A percentile compares a stretch with the other conserved stretches of the same genome.
Evolutionary conservation across 441 rosid species (phyloP).

Genomic region (Adansonia madagascariensis): DNA sequence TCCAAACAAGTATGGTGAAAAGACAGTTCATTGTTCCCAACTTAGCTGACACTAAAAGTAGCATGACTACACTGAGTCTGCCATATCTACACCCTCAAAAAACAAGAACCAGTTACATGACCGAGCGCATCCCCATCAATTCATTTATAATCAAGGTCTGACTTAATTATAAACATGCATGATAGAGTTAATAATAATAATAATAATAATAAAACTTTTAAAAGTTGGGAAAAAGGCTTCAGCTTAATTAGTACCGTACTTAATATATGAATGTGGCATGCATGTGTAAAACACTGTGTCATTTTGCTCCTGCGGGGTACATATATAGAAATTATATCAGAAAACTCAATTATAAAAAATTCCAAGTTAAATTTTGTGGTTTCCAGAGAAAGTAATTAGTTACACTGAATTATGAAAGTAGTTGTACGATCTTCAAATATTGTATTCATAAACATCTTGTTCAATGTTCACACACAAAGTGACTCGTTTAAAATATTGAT

Average conservation of each 20-base stretch:
- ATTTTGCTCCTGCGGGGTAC: constrained; percentile 5
- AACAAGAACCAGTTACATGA: constrained; percentile 2
- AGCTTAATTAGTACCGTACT: constrained; percentile 13
- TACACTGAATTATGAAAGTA: neutral
- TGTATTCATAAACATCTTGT: neutral
- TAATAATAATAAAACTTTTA: neutral
- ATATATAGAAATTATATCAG: constrained; percentile 6
- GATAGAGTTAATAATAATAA: constrained; percentile 1
- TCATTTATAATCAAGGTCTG: constrained; percentile 19
- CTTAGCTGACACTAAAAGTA: constrained; percentile 33
- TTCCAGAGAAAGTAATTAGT: constrained; percentile 1
- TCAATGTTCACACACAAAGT: neutral
- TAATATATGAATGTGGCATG: constrained; percentile 18
- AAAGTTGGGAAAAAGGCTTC: neutral
- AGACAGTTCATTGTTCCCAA: constrained; percentile 28
- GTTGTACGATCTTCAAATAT: neutral
- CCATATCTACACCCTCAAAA: neutral
- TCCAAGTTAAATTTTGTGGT: neutral
- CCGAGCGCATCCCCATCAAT: constrained; percentile 13
- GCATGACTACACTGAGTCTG: constrained; percentile 15
- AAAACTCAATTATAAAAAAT: neutral
- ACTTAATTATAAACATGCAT: constrained; percentile 21
- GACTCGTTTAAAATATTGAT: neutral
- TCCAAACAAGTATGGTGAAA: constrained; percentile 29
- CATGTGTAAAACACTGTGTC: constrained; percentile 17